Base-by-base conservation (phyloP, 2,329 filamentous ascomycete species). In the Ophiostoma novo-ulmi region DNA sequence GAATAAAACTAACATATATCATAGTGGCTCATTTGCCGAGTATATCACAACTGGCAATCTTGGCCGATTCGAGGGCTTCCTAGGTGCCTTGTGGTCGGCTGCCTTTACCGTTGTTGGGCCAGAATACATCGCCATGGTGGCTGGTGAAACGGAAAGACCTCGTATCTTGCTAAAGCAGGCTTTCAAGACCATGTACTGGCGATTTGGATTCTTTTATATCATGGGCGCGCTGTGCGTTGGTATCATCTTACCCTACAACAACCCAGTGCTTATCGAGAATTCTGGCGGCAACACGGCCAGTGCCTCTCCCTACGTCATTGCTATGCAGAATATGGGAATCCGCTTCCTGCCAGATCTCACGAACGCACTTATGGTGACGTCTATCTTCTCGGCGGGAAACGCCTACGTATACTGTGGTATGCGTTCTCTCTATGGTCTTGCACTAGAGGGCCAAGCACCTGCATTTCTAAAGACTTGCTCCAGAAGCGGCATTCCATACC, bases 121-220 rank as follows among this genome's bases (percentile, higher is more conserved):
- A 1, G 88, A 91, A 77, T 81, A 90, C 41, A 87, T 91, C 70
- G 88, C 88, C 77, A 88, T 91, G 22, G 90, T 88, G 0, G 88
- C 90, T 31, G 88, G 88, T 70, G 88, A 90, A 77, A 87, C 88
- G 0, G 86, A 89, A 75, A 89, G 90, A 77, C 89, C 89, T 1
- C 84, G 88, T 74, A 85, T 85, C 77, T 89, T 86, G 66, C 88
- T 91, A 70, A 89, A 89, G 1, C 82, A 85, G 65, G 89, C 89
- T 36, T 89, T 91, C 78, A 88, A 86, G 75, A 83, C 90, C 70
- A 91, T 88, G 52, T 89, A 91, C 77, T 88, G 85, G 79, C 88
- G 89, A 22, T 91, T 91, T 75, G 78, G 89, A 72, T 82, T 90
- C 78, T 91, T 91, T 80, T 91, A 91, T 79, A 82, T 89, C 71